Base-by-base conservation (phyloP, 768 basidiomycete genomes). In the Holtermanniella nyarrowii region DNA sequence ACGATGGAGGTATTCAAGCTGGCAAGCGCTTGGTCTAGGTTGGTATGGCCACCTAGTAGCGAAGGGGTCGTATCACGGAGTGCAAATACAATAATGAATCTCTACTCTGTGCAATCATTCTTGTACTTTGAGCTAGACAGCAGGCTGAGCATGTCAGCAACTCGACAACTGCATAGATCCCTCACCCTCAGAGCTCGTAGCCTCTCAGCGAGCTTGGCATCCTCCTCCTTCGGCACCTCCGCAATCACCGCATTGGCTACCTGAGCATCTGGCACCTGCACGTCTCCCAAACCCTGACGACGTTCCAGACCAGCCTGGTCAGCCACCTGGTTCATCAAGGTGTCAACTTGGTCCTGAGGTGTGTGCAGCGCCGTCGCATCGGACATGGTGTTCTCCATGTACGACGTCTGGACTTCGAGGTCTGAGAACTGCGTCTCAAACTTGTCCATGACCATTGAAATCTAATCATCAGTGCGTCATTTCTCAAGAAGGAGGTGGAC, bases 361-460 rank as follows among this genome's bases (percentile, higher is more conserved):
- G 88, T 91, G 12, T 88, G 83, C 39, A 85, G 80, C 18, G 91
- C 95, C 2, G 88, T 93, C 21, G 91, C 88, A 49, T 85, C 80
- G 10, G 83, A 82, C 85, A 99, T 96, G 37, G 90, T 84, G 53
- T 89, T 87, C 66, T 97, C 95, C 89, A 99, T 93, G 74, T 93
- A 91, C 4, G 83, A 85, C 16, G 95, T 93, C 72, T 97, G 93
- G 5, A 99, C 95, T 68, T 97, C 95, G 18, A 99, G 80, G 70
- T 97, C 95, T 31, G 88, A 77, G 74, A 97, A 97, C 61, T 97
- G 93, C 4, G 82, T 59, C 72, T 99, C 95, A 73, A 99, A 99
- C 74, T 90, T 97, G 76, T 97, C 95, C 95, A 99, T 97, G 26
- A 99, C 88, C 49, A 88, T 73, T 12, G 95, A 93, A 66, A 99